Evolutionary conservation across 2,329 filamentous ascomycete genomes (phyloP).

Genomic region (Didymellaceae sp.): DNA sequence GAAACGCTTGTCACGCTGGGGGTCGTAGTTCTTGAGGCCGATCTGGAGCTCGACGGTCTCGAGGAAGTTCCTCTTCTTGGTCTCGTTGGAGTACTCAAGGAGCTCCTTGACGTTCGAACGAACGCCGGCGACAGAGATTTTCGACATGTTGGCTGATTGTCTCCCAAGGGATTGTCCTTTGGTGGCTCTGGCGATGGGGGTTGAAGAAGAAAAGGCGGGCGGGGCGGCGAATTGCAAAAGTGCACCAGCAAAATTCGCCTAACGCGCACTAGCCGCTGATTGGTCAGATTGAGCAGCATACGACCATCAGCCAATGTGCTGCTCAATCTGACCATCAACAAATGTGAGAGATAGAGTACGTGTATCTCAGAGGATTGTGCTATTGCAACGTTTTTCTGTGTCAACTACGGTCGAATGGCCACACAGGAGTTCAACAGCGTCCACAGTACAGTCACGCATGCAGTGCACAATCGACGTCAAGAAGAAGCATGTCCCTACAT

Average conservation of each 20-base stretch:
- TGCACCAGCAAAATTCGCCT: conserved; percentile 22
- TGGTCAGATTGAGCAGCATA: too few species aligned
- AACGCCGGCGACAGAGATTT: conserved; percentile 92
- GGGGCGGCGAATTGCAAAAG: conserved; percentile 26
- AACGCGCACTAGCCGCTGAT: conserved; percentile 19
- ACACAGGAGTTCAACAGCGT: too few species aligned
- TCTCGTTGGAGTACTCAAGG: conserved; percentile 91
- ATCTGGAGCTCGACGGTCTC: conserved; percentile 80
- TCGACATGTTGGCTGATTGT: conserved; percentile 70
- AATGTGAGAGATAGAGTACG: too few species aligned
- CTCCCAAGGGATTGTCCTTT: conserved; percentile 57
- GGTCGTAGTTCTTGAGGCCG: conserved; percentile 65
- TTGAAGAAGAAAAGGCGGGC: conserved; percentile 30
- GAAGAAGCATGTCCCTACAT: conserved; percentile 13
- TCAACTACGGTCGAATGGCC: too few species aligned
- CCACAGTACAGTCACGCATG: too few species aligned
- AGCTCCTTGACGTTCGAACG: conserved; percentile 92
- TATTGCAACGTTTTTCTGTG: too few species aligned
- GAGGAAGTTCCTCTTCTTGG: conserved; percentile 98
- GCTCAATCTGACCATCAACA: too few species aligned
- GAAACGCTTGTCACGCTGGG: conserved; percentile 99
- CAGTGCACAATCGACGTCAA: too few species aligned
- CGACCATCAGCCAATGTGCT: too few species aligned
- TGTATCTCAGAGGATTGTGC: too few species aligned
- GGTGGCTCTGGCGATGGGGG: conserved; percentile 47